Base-by-base conservation (phyloP, 139 green algal genomes). In the Micractinium conductrix region DNA sequence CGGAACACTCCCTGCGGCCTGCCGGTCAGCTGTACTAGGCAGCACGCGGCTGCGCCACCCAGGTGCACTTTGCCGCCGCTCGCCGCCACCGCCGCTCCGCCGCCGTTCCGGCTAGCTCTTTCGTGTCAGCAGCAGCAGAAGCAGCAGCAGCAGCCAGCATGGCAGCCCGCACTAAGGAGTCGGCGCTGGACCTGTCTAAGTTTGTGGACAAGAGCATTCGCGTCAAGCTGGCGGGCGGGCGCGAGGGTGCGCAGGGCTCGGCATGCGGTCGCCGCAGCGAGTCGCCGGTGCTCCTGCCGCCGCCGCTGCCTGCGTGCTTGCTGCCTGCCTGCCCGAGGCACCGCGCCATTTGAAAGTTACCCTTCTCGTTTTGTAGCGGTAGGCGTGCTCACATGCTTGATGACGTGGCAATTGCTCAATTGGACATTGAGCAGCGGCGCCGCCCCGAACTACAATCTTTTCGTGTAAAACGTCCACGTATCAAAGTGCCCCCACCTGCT, bases 141-240 rank as follows among this genome's bases (percentile, higher is more conserved):
- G 2, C 68, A 38, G 28, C 43, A 70, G 50, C 50, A 42, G 50
- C 22, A 45, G 50, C n/a, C 55, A 82, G 55, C 10, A 82, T 82
- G 76, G 62, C 76, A 28, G 58, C 58, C 8, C 76, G 76, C 38
- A 28, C 58, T 62, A 99, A 99, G 84, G 96, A 99, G 72, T 97
- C 90, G 21, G 97, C 97, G 0, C 78, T 99, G 4, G 97, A 99
- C 84, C 85, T 99, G 24, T 92, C 92, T 1, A 97, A 97, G 79
- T 97, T 97, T n/a, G 91, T 99, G 22, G 97, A 99, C 85, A 98
- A 99, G 82, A 94, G 91, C 35, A 93, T 99, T 3, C 90, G 92
- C 4, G 96, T 99, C 0, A 99, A 99, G 89, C 93, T 99, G 2
- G 91, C 90, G 30, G 97, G 97, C 30, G 97, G 97, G 0, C 62